phyloP scores from a whole-genome alignment of 768 basidiomycete species.

The Tricholoma bakamatsutake region DNA sequence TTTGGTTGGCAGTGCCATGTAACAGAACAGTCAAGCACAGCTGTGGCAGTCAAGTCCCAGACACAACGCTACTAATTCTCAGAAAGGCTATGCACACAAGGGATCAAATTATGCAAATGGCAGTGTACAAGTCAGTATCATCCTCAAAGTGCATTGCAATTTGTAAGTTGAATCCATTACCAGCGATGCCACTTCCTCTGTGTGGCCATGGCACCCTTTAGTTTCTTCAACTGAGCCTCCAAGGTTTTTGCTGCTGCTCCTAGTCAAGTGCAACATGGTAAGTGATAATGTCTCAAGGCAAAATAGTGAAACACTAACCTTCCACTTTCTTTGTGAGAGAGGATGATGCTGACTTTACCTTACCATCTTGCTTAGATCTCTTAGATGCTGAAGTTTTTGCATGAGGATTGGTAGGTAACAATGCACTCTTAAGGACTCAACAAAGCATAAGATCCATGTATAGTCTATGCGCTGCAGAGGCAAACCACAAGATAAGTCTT shows the following conservation, averaged over 20 bases:
- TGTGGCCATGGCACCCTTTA: neutral
- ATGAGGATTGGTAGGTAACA: neutral
- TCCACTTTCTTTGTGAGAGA: neutral
- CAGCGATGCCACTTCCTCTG: neutral
- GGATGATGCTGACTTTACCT: neutral
- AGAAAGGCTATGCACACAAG: neutral
- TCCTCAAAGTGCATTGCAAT: neutral
- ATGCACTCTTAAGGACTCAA: neutral
- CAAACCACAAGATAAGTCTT: neutral
- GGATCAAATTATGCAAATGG: neutral
- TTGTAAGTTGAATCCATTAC: slow-evolving; percentile 1
- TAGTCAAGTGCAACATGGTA: neutral
- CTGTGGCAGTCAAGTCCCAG: neutral
- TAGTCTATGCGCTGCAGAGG: neutral
- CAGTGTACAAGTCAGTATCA: neutral
- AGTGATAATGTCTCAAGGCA: neutral
- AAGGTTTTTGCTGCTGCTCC: neutral
- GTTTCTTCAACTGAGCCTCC: neutral
- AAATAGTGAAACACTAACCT: neutral
- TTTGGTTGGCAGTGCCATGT: neutral
- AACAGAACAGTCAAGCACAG: neutral
- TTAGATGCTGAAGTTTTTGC: neutral
- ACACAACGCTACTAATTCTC: neutral
- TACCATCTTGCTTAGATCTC: neutral
- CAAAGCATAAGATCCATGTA: neutral